phyloP scores from a whole-genome alignment of 345 rosid genomes.

The Heritiera fomes region DNA sequence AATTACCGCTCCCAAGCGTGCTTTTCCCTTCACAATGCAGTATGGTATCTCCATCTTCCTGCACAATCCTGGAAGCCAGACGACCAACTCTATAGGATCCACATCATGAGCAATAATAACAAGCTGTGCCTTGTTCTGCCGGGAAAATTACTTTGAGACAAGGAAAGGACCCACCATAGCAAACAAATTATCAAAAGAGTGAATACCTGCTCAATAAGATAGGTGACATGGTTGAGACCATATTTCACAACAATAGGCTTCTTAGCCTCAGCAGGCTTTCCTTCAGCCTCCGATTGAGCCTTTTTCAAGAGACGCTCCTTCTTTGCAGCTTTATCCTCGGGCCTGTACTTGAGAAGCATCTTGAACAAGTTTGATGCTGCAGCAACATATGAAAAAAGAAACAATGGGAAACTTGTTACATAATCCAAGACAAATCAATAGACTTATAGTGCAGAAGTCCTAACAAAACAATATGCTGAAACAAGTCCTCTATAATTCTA shows the following conservation, averaged over 20 bases:
- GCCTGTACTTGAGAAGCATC: constrained; percentile 65
- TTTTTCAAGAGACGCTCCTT: constrained; percentile 51
- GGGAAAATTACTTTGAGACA: neutral
- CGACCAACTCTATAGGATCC: constrained; percentile 81
- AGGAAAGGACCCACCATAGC: neutral
- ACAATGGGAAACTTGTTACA: neutral
- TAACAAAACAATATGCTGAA: neutral
- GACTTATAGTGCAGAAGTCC: neutral
- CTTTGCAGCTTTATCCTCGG: constrained; percentile 65
- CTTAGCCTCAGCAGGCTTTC: constrained; percentile 50
- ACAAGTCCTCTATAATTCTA: neutral
- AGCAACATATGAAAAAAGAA: neutral
- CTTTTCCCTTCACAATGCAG: constrained; percentile 46
- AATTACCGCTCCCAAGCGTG: constrained; percentile 67
- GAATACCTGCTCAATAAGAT: constrained; percentile 67
- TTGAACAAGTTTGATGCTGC: constrained; percentile 59
- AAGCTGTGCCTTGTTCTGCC: constrained; percentile 67
- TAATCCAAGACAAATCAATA: neutral
- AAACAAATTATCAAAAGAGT: neutral
- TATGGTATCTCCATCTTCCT: constrained; percentile 80
- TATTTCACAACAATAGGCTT: constrained; percentile 70
- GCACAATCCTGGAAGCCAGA: constrained; percentile 73
- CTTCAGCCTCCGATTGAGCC: constrained; percentile 64
- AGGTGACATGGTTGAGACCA: constrained; percentile 69
- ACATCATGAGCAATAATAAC: constrained; percentile 82